phyloP scores from a whole-genome alignment of 768 basidiomycete genomes.

The Boletus pseudopeckii region DNA sequence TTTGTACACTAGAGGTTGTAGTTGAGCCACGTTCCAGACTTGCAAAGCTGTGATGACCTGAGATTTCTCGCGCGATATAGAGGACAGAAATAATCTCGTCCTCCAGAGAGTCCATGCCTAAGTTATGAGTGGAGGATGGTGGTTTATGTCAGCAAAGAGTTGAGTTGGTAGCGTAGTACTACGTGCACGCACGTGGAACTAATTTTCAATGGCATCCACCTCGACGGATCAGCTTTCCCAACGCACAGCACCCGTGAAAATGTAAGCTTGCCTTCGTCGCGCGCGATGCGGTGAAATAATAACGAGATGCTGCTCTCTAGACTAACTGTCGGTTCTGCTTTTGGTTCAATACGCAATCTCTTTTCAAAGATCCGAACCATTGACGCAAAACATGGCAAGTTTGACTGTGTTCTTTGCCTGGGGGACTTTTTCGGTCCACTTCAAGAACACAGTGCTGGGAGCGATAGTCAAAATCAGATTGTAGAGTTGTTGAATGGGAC shows the following conservation, averaged over 20 bases:
- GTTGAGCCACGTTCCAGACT: conserved; percentile 17
- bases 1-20: conserved; percentile 66
- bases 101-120: conserved; percentile 50
- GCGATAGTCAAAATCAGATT: conserved; percentile 48
- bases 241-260: conserved; percentile 25
- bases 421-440: conserved; percentile 83
- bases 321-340: conserved; percentile 77
- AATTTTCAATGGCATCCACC: conserved; percentile 23
- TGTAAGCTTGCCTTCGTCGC: conserved; percentile 20
- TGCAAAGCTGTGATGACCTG: conserved; percentile 50
- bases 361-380: conserved; percentile 80
- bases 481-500: conserved; percentile 60
- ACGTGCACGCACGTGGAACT: background rate
- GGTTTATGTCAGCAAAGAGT: conserved; percentile 25
- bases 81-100: conserved; percentile 90
- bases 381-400: conserved; percentile 90
- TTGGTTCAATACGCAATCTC: conserved; percentile 69
- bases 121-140: background rate
- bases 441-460: conserved; percentile 30
- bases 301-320: conserved; percentile 27
- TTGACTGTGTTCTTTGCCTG: conserved; percentile 75
- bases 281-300: conserved; percentile 1
- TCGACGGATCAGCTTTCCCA: conserved; percentile 5
- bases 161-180: too few species aligned
- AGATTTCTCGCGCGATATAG: conserved; percentile 87